These are phyloP conservation scores for Stenocarpella maydis DNA, from an alignment of 2,329 filamentous ascomycete species.

Conservation along the genomic window DNA sequence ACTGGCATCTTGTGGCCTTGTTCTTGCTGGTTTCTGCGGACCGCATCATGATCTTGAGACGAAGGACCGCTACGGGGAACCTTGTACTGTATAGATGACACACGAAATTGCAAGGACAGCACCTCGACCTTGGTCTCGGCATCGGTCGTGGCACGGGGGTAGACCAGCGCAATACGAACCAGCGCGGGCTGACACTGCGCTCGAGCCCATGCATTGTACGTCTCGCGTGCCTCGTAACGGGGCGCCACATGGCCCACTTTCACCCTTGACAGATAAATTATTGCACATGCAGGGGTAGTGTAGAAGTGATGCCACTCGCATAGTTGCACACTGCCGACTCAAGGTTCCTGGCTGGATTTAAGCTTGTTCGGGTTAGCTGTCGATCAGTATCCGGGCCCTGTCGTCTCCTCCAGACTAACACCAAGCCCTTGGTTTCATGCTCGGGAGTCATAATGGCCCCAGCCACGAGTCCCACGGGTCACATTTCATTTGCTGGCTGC, in stretches of 20 bases:
- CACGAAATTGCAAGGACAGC: not conserved
- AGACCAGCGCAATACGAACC: not conserved
- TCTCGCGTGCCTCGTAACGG: not conserved
- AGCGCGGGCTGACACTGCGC: not conserved
- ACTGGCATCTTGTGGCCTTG: not conserved
- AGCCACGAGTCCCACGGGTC: conserved; percentile 1
- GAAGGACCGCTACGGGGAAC: conserved; percentile 1
- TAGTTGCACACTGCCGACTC: not conserved
- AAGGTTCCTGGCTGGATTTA: not conserved
- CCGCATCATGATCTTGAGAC: not conserved
- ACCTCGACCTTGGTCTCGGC: not conserved
- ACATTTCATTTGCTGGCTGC: conserved; percentile 15
- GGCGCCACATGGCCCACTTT: not conserved
- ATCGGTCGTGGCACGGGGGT: no score
- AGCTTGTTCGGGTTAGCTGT: conserved; percentile 25
- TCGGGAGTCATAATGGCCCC: conserved; percentile 13
- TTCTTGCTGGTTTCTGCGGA: not conserved
- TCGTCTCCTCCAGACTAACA: not conserved
- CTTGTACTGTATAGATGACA: not conserved
- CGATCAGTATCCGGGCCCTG: not conserved
- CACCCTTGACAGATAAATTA: not conserved
- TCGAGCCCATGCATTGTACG: no score
- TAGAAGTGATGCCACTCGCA: no score
- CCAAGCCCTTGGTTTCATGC: conserved; percentile 10
- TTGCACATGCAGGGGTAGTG: not conserved